Evolutionary conservation across 148 eudicot species (phyloP).

Genomic region (Rhododendron ferrugineum): DNA sequence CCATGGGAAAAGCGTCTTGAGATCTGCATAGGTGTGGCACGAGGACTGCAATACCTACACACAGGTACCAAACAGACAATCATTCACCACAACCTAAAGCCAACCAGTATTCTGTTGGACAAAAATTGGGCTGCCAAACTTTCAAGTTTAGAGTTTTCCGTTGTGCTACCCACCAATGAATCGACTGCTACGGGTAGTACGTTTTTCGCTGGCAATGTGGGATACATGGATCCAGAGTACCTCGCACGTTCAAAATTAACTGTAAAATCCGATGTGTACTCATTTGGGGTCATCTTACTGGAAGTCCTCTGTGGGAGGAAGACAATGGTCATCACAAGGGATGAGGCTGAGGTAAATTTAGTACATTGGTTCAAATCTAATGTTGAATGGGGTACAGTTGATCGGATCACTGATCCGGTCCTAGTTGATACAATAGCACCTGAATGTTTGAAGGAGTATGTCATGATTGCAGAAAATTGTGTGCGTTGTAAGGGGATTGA

Average conservation of each 20-base stretch:
- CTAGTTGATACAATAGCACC: conserved; percentile 10
- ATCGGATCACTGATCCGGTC: conserved; percentile 8
- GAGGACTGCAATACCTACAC: conserved; percentile 19
- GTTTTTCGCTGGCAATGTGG: neutral
- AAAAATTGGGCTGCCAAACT: conserved; percentile 17
- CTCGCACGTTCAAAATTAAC: neutral
- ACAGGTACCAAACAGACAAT: conserved; percentile 1
- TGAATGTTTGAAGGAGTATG: conserved; percentile 13
- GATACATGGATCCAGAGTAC: conserved; percentile 15
- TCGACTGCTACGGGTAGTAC: neutral
- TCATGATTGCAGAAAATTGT: conserved; percentile 16
- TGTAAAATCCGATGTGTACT: conserved; percentile 21
- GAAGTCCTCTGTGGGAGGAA: conserved; percentile 11
- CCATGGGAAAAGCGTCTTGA: conserved; percentile 20
- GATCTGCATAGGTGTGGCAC: conserved; percentile 10
- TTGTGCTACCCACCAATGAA: neutral
- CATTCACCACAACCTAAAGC: conserved; percentile 10
- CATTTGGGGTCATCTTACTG: conserved; percentile 18
- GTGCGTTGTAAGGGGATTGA: neutral
- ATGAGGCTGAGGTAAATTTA: neutral
- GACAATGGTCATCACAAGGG: neutral
- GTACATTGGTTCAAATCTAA: conserved; percentile 9
- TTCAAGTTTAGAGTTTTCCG: neutral
- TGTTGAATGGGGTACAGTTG: neutral
- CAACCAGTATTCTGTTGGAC: conserved; percentile 10